A percentile compares a stretch with the other conserved stretches of the same genome.
Conservation (phyloP, 1,284 basidiomycete genomes). For the Moesziomyces globuligerus region DNA sequence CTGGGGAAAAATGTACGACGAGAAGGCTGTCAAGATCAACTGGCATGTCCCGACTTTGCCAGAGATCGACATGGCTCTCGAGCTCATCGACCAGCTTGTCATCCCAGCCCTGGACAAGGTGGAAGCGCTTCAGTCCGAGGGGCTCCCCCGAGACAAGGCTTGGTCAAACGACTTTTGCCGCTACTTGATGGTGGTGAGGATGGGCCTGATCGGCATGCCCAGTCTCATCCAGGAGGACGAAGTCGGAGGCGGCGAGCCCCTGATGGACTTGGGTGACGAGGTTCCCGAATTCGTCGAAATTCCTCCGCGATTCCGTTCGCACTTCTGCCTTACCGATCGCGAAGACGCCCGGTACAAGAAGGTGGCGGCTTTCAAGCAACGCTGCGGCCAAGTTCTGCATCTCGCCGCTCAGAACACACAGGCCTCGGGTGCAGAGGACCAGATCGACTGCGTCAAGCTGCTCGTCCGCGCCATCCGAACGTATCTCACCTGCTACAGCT, state of each 20-base stretch:
- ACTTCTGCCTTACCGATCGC: conserved; percentile 79
- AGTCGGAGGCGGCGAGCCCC: conserved; percentile 72
- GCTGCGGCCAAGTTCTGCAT: conserved; percentile 78
- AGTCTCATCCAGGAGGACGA: conserved; percentile 72
- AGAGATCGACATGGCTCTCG: conserved; percentile 84
- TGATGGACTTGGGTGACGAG: conserved; percentile 75
- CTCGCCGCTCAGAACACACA: conserved; percentile 73
- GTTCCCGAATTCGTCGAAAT: conserved; percentile 74
- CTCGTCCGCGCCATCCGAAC: conserved; percentile 68
- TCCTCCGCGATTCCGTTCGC: conserved; percentile 70
- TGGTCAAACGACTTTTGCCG: conserved; percentile 95
- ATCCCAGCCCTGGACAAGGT: conserved; percentile 77
- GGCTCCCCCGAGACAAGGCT: conserved; percentile 62
- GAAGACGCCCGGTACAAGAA: conserved; percentile 80
- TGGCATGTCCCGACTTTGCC: conserved; percentile 85
- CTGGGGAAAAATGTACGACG: conserved; percentile 86
- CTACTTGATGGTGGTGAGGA: conserved; percentile 72
- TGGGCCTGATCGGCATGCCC: conserved; percentile 78
- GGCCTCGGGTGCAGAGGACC: conserved; percentile 79
- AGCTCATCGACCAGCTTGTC: conserved; percentile 79
- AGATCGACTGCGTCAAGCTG: conserved; percentile 83
- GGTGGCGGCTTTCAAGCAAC: conserved; percentile 74
- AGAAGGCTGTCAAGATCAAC: conserved; percentile 81
- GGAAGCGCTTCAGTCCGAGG: conserved; percentile 71
- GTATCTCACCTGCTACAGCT: conserved; percentile 60